These are phyloP conservation scores for Mycena leptocephala DNA, from an alignment of 768 basidiomycete genomes.

Conservation along the genomic window DNA sequence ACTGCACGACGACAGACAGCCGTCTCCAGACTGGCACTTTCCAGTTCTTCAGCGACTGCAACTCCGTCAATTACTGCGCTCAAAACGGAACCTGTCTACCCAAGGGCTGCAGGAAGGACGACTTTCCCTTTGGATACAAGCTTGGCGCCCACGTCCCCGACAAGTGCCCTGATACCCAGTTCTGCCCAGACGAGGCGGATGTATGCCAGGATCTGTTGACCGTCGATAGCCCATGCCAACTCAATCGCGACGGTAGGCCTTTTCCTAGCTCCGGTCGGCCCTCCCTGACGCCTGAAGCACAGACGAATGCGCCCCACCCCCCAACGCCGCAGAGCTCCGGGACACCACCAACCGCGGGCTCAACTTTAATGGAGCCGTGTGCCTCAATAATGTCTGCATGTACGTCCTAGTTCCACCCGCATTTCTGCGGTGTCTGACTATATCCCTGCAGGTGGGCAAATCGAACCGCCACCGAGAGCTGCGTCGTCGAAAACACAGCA, in stretches of 20 bases:
- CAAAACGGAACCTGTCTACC: constrained; percentile 67
- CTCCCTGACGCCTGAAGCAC: constrained; percentile 1
- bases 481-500: constrained; percentile 84
- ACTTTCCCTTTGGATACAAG: constrained; percentile 82
- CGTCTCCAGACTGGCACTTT: constrained; percentile 84
- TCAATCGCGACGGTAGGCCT: constrained; percentile 86
- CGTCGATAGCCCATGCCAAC: constrained; percentile 82
- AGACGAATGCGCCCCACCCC: constrained; percentile 87
- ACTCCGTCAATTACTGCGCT: constrained; percentile 78
- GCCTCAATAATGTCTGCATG: constrained; percentile 90
- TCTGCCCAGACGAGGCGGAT: constrained; percentile 90
- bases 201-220: constrained; percentile 73
- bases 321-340: constrained; percentile 73
- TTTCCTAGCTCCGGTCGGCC: neutral
- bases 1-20: constrained; percentile 72
- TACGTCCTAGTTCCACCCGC: constrained; percentile 53
- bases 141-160: constrained; percentile 65
- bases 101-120: constrained; percentile 83
- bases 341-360: constrained; percentile 79
- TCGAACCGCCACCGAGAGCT: constrained; percentile 73
- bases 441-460: constrained; percentile 79
- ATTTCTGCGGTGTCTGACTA: neutral
- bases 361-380: constrained; percentile 88
- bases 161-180: constrained; percentile 73
- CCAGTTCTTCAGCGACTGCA: constrained; percentile 87